These are phyloP conservation scores for Trichoderma sp. DNA, from an alignment of 2,329 filamentous ascomycete genomes.

Conservation along the genomic window DNA sequence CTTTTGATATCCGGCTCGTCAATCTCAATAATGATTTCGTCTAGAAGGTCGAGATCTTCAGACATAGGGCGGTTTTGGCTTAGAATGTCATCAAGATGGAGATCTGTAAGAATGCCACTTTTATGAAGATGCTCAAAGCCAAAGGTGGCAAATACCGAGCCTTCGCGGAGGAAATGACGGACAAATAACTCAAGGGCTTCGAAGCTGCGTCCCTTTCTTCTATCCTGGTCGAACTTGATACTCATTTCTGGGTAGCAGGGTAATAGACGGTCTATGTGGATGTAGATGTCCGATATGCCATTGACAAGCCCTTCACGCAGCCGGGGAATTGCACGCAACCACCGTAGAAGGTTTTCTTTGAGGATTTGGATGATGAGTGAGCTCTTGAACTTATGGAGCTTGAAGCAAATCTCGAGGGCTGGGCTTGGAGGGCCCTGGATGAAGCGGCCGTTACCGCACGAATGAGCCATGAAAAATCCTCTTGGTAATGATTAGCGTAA, in stretches of 20 bases:
- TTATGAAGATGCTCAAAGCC: not conserved
- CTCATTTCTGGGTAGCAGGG: not conserved
- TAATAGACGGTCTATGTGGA: not conserved
- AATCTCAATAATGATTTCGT: not conserved
- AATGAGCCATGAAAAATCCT: not conserved
- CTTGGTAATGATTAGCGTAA: not conserved
- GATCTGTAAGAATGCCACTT: not conserved
- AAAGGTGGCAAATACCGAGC: not conserved
- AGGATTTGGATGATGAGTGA: too few species aligned
- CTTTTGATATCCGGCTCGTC: not conserved
- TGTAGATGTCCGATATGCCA: not conserved
- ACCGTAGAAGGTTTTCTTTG: not conserved
- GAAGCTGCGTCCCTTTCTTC: not conserved
- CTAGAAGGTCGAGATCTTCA: not conserved
- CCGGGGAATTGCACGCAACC: not conserved
- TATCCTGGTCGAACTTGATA: not conserved
- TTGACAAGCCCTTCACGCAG: not conserved
- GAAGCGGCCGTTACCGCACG: not conserved
- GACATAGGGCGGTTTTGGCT: not conserved
- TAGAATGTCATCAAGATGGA: not conserved
- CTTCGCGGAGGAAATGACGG: not conserved
- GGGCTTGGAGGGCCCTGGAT: not conserved
- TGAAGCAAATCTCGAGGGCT: not conserved
- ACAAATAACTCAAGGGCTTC: not conserved
- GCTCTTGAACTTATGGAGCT: too few species aligned